Evolutionary conservation across 331 rosid genomes (phyloP).

Genomic region (Phaseolus coccineus): DNA sequence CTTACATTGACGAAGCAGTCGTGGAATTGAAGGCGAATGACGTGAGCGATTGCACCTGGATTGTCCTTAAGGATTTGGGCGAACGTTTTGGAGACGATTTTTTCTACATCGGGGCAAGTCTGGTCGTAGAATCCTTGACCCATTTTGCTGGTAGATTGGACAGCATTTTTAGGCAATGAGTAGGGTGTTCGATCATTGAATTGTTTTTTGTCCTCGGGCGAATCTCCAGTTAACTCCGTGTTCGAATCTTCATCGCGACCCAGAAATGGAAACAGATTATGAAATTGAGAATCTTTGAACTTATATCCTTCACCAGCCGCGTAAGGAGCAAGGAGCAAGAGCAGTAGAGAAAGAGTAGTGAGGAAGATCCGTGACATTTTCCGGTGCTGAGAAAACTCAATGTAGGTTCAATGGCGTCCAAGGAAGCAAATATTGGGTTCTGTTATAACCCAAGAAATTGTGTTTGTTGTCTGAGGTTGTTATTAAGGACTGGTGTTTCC

Average conservation of each 20-base stretch:
- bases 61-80: not conserved
- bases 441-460: slow-evolving; percentile 23
- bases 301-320: not conserved
- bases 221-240: no score
- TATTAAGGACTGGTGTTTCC: slow-evolving; percentile 29
- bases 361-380: slow-evolving; percentile 26
- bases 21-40: slow-evolving; percentile 72
- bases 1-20: slow-evolving; percentile 81
- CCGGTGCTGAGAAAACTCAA: not conserved
- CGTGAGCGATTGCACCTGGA: slow-evolving; percentile 42
- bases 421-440: not conserved
- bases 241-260: not conserved
- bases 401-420: not conserved
- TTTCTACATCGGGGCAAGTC: slow-evolving; percentile 61
- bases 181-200: no score
- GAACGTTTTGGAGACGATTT: slow-evolving; percentile 43
- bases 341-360: slow-evolving; percentile 10
- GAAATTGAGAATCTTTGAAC: not conserved
- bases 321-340: slow-evolving; percentile 39
- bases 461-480: not conserved
- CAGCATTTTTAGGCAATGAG: no score
- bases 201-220: no score
- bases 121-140: slow-evolving; percentile 44
- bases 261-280: not conserved
- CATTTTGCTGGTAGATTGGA: not conserved